phyloP scores from a whole-genome alignment of 2,329 filamentous ascomycete genomes.

The Fonsecaea pugnacius region DNA sequence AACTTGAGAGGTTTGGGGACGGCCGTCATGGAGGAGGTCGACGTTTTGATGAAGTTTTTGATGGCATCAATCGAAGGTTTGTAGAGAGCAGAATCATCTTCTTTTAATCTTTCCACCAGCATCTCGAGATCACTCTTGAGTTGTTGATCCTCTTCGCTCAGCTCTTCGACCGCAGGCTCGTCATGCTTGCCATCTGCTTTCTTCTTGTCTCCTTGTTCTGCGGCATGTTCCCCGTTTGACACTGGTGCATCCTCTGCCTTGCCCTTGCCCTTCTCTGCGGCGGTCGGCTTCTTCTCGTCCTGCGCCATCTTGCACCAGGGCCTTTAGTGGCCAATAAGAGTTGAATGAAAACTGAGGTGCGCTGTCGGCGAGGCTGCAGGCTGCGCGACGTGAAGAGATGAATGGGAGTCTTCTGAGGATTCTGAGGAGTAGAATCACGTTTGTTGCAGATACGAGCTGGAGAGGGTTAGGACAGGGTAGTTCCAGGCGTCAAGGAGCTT shows the following conservation, averaged over 20 bases:
- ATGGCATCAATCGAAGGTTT: constrained; percentile 92
- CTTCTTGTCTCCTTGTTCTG: constrained; percentile 68
- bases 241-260: constrained; percentile 77
- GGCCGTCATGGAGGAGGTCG: constrained; percentile 98
- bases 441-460: neutral
- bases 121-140: constrained; percentile 97
- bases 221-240: constrained; percentile 57
- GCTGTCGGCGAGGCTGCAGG: neutral
- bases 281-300: constrained; percentile 83
- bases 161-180: constrained; percentile 70
- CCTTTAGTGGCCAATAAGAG: constrained; percentile 27
- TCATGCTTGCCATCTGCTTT: constrained; percentile 70
- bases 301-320: constrained; percentile 72
- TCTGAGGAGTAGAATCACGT: constrained; percentile 13
- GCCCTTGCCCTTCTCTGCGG: constrained; percentile 93
- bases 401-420: neutral
- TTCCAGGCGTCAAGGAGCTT: constrained; percentile 33
- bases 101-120: constrained; percentile 95
- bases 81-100: constrained; percentile 84
- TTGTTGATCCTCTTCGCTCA: constrained; percentile 97
- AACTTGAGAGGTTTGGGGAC: constrained; percentile 99
- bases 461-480: neutral
- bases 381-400: neutral
- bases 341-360: constrained; percentile 11
- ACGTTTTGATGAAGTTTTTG: constrained; percentile 98